A percentile compares a stretch with the other conserved stretches of the same genome.
Evolutionary conservation across 352 stramenopile genomes (phyloP).

Genomic region (Pythium periplocum): DNA sequence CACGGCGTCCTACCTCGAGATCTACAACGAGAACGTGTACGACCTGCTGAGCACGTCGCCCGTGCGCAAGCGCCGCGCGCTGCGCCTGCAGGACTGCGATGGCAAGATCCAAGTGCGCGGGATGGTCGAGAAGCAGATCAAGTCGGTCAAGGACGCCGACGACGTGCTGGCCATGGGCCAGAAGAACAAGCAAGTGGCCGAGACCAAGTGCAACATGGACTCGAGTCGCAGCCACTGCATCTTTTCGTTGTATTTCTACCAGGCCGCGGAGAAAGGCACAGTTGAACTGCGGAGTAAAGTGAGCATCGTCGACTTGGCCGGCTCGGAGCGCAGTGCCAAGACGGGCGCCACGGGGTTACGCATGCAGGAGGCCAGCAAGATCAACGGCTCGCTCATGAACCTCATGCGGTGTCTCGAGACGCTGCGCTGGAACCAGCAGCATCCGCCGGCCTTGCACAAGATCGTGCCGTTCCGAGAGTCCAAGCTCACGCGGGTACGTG

Average conservation of each 20-base stretch:
- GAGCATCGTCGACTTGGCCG: conserved; percentile 96
- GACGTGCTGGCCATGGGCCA: conserved; percentile 64
- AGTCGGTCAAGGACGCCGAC: conserved; percentile 59
- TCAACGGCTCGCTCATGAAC: conserved; percentile 98
- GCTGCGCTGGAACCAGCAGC: conserved; percentile 90
- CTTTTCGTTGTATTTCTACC: conserved; percentile 81
- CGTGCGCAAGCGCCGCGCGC: conserved; percentile 45
- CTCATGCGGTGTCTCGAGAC: conserved; percentile 96
- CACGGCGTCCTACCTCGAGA: conserved; percentile 95
- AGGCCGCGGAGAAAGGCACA: conserved; percentile 28
- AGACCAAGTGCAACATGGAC: conserved; percentile 87
- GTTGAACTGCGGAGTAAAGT: conserved; percentile 30
- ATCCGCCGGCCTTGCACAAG: conserved; percentile 62
- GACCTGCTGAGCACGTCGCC: conserved; percentile 84
- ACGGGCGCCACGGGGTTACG: conserved; percentile 74
- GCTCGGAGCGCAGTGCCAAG: conserved; percentile 70
- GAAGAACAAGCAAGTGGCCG: conserved; percentile 76
- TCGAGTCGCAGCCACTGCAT: conserved; percentile 90
- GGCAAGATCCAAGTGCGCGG: conserved; percentile 87
- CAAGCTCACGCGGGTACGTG: conserved; percentile 88
- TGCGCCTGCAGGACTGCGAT: conserved; percentile 80
- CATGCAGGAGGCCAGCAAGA: conserved; percentile 97
- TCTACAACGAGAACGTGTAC: conserved; percentile 99
- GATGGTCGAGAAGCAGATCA: conserved; percentile 60
- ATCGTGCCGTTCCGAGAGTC: conserved; percentile 97